A percentile compares a stretch with the other conserved stretches of the same genome.
Conservation (phyloP, 306 rosid species). For the Betula pendula region DNA sequence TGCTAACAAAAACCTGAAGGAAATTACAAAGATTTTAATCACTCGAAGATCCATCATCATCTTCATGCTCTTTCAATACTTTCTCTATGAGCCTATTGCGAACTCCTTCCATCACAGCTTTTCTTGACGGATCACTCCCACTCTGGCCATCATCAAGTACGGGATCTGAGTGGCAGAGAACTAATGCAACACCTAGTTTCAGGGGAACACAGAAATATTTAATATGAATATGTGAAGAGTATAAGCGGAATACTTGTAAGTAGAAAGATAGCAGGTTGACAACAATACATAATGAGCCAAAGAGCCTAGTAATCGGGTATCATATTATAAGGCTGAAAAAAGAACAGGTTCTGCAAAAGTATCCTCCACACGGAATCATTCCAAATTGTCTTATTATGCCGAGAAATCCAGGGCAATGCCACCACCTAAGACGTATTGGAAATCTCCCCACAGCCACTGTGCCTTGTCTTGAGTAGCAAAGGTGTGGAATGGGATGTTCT, state of each 20-base stretch:
- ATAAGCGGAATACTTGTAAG: neutral
- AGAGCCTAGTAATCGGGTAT: neutral
- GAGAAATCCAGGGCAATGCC: neutral
- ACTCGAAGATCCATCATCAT: conserved; percentile 72
- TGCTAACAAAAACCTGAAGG: conserved; percentile 8
- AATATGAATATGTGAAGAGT: neutral
- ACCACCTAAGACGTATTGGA: neutral
- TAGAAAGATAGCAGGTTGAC: neutral
- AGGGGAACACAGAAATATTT: conserved; percentile 20
- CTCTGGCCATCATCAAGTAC: conserved; percentile 81
- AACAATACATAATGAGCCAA: neutral
- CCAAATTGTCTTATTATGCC: neutral
- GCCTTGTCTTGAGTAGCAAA: too few relatives aligned
- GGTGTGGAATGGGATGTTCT: too few relatives aligned
- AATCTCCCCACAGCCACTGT: neutral
- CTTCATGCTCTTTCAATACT: conserved; percentile 80
- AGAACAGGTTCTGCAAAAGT: neutral
- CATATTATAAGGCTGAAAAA: neutral
- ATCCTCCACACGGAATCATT: neutral
- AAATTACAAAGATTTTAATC: conserved; percentile 49
- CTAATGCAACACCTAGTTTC: conserved; percentile 78
- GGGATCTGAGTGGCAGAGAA: conserved; percentile 88
- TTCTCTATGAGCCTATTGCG: conserved; percentile 76
- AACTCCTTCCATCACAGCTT: conserved; percentile 79
- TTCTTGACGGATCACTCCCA: conserved; percentile 55